Evolutionary conservation across 148 eudicot genomes (phyloP).

Genomic region (Diospyros lotus): DNA sequence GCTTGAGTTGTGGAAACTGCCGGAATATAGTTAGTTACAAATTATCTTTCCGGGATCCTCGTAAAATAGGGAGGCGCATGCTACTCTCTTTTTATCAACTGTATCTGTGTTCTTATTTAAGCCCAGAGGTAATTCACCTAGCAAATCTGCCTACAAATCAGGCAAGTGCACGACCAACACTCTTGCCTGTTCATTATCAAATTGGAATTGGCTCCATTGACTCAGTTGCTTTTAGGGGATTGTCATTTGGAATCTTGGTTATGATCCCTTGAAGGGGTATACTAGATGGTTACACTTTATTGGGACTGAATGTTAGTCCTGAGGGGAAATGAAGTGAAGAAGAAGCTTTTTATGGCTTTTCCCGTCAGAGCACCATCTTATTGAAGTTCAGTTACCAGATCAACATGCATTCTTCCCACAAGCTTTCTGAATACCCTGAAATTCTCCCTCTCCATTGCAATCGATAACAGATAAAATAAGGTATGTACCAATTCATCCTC

Average conservation of each 20-base stretch:
- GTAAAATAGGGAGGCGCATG: no score
- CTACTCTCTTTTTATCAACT: no score
- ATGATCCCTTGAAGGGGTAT: constrained; percentile 40
- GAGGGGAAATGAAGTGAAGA: constrained; percentile 12
- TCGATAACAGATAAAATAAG: constrained; percentile 61
- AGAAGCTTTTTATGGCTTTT: no score
- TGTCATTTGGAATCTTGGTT: constrained; percentile 40
- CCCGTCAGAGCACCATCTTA: no score
- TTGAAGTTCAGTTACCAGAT: constrained; percentile 36
- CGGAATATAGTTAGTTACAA: no score
- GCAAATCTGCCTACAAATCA: constrained; percentile 27
- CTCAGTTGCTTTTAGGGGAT: constrained; percentile 42
- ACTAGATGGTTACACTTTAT: constrained; percentile 28
- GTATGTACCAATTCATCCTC: constrained; percentile 58
- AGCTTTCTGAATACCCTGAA: constrained; percentile 50
- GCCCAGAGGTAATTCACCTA: background rate
- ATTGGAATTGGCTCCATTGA: constrained; percentile 50
- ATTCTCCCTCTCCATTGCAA: constrained; percentile 31
- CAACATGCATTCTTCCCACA: constrained; percentile 80
- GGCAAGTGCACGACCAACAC: constrained; percentile 41
- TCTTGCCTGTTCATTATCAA: constrained; percentile 55
- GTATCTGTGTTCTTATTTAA: constrained; percentile 14
- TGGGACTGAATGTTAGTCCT: constrained; percentile 48
- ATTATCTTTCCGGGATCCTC: no score
- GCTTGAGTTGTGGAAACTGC: no score